phyloP scores from a whole-genome alignment of 2,329 filamentous ascomycete genomes.

The Zarea fungicola region DNA sequence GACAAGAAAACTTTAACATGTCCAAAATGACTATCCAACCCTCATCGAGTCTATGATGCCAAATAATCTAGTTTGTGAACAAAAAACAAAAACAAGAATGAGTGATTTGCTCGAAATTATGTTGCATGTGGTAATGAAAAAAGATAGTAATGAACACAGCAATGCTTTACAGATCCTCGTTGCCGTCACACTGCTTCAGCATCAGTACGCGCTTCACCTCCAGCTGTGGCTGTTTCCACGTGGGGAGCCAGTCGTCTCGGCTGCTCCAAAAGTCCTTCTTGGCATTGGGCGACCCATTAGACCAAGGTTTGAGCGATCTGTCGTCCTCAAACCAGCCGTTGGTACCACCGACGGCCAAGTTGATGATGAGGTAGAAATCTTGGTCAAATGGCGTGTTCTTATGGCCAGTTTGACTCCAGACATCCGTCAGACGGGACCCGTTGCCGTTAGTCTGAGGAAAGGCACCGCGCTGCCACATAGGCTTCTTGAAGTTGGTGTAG shows the following conservation, averaged over 20 bases:
- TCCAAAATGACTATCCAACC: neutral
- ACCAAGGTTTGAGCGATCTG: conserved; percentile 69
- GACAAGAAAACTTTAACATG: neutral
- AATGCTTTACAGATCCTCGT: conserved; percentile 42
- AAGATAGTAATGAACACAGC: neutral
- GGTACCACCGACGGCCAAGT: conserved; percentile 69
- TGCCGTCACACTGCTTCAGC: conserved; percentile 62
- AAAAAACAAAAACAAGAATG: neutral
- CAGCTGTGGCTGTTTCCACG: conserved; percentile 65
- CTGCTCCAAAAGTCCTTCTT: conserved; percentile 73
- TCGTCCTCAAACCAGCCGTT: conserved; percentile 83
- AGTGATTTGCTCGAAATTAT: conserved; percentile 9
- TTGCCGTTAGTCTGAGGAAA: conserved; percentile 62
- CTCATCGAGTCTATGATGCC: conserved; percentile 7
- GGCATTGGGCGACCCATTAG: conserved; percentile 61
- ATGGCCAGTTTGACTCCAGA: conserved; percentile 58
- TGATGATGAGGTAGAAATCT: conserved; percentile 70
- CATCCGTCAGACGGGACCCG: conserved; percentile 58
- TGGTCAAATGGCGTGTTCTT: conserved; percentile 69
- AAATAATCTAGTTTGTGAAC: neutral
- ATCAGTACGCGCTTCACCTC: conserved; percentile 66
- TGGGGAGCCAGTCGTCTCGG: conserved; percentile 60
- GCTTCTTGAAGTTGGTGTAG: conserved; percentile 67
- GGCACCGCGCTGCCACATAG: conserved; percentile 62
- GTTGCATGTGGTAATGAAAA: neutral